Conservation (phyloP, 2,329 filamentous ascomycete genomes). For the Stemphylium lycopersici region DNA sequence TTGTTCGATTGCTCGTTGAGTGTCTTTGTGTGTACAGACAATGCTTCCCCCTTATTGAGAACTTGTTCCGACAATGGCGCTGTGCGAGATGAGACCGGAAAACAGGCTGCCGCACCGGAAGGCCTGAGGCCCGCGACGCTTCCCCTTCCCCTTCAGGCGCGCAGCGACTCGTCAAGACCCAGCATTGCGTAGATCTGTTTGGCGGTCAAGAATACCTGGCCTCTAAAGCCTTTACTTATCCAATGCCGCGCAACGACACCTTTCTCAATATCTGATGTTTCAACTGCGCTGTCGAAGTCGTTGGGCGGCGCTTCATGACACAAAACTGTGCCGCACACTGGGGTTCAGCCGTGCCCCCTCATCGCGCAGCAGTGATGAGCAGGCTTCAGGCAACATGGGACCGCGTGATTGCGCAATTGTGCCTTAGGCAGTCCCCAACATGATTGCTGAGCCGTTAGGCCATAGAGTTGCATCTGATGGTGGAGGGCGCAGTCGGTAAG, state of each 20-base stretch:
- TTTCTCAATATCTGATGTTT: not conserved
- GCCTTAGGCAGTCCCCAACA: slow-evolving; percentile 4
- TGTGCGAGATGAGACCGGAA: not conserved
- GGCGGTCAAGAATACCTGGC: not conserved
- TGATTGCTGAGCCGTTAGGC: not conserved
- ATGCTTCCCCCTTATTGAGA: not conserved
- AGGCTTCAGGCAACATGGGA: not conserved
- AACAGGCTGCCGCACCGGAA: not conserved
- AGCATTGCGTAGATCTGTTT: not conserved
- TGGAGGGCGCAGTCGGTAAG: slow-evolving; percentile 7
- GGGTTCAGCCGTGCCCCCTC: slow-evolving; percentile 7
- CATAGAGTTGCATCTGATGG: not conserved
- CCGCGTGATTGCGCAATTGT: not conserved
- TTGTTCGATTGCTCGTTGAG: not conserved
- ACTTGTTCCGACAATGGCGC: not conserved
- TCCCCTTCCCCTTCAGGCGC: not conserved
- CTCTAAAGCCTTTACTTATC: not conserved
- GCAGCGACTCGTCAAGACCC: not conserved
- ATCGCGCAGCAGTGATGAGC: not conserved
- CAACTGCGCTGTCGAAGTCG: not conserved
- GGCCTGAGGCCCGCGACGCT: not conserved
- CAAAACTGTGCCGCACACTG: slow-evolving; percentile 3
- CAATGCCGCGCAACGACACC: not conserved
- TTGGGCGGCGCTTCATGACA: slow-evolving; percentile 9
- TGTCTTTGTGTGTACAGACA: not conserved